Evolutionary conservation across 2,329 filamentous ascomycete species (phyloP).

Genomic region (Epichloe elymi): DNA sequence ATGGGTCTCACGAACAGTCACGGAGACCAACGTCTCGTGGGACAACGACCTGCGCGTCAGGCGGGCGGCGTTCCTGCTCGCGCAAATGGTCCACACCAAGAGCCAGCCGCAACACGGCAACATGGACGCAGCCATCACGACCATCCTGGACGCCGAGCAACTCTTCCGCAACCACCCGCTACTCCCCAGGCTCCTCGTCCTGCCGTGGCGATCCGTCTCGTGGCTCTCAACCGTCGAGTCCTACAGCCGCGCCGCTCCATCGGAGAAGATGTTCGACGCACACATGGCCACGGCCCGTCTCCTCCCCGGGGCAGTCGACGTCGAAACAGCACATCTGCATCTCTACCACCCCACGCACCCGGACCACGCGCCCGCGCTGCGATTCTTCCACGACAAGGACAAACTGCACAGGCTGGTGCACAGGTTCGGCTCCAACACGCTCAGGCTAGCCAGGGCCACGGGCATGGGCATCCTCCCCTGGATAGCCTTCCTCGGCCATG

Average conservation of each 20-base stretch:
- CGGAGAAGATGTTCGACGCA: slow-evolving; percentile 35
- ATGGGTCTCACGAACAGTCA: slow-evolving; percentile 34
- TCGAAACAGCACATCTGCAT: slow-evolving; percentile 40
- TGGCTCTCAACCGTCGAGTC: slow-evolving; percentile 40
- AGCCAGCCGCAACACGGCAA: slow-evolving; percentile 25
- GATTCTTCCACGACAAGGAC: slow-evolving; percentile 27
- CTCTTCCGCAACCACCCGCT: slow-evolving; percentile 24
- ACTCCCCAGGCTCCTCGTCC: slow-evolving; percentile 24
- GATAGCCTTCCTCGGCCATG: slow-evolving; percentile 29
- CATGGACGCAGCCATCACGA: slow-evolving; percentile 36
- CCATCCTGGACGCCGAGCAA: slow-evolving; percentile 32
- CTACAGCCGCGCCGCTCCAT: slow-evolving; percentile 30
- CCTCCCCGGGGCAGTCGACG: slow-evolving; percentile 20
- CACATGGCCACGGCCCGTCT: slow-evolving; percentile 35
- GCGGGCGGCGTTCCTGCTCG: slow-evolving; percentile 21
- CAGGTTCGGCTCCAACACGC: slow-evolving; percentile 12
- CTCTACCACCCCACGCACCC: slow-evolving; percentile 42
- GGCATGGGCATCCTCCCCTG: slow-evolving; percentile 22
- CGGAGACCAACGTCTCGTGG: slow-evolving; percentile 11
- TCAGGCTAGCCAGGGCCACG: slow-evolving; percentile 15
- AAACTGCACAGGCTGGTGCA: slow-evolving; percentile 17
- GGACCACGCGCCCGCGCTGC: slow-evolving; percentile 31
- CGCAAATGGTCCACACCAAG: slow-evolving; percentile 29
- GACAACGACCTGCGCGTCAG: slow-evolving; percentile 12
- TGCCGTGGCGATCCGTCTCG: slow-evolving; percentile 34